A percentile compares a stretch with the other conserved stretches of the same genome.
These are phyloP conservation scores for Microbotryum violaceum DNA, from an alignment of 1,284 basidiomycete species.

Conservation along the genomic window DNA sequence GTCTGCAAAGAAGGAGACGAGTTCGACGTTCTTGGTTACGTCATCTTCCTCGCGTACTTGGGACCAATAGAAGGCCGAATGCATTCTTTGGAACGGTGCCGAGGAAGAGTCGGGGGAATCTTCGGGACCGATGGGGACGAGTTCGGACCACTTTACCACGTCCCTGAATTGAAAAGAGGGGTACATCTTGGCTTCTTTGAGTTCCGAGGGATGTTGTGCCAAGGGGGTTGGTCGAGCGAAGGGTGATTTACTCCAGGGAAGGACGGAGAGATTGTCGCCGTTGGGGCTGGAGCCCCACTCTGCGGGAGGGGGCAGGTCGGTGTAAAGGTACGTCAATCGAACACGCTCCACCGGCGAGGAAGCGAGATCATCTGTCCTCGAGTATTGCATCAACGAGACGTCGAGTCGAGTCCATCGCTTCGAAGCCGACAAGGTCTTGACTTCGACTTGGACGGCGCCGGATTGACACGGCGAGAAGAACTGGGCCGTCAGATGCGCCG, in stretches of 20 bases:
- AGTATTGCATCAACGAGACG: conserved; percentile 19
- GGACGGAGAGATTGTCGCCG: conserved; percentile 3
- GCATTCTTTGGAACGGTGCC: too few relatives aligned
- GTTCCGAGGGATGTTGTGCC: conserved; percentile 8
- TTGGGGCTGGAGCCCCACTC: neutral
- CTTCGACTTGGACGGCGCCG: conserved; percentile 13
- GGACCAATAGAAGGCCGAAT: conserved; percentile 11
- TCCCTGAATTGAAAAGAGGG: conserved; percentile 10
- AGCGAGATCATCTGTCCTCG: neutral
- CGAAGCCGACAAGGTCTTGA: conserved; percentile 5
- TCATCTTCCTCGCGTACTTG: conserved; percentile 24
- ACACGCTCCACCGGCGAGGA: too few relatives aligned
- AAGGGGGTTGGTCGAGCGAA: conserved; percentile 19
- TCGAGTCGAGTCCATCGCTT: conserved; percentile 29
- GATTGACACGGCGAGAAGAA: conserved; percentile 15
- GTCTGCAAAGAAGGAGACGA: conserved; percentile 30
- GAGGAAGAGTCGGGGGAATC: too few relatives aligned
- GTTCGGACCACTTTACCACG: neutral
- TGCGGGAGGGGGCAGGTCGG: too few relatives aligned
- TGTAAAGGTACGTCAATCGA: too few relatives aligned
- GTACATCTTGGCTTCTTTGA: conserved; percentile 3
- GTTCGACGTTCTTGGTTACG: conserved; percentile 6
- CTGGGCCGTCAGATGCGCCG: conserved; percentile 19
- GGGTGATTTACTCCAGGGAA: neutral
- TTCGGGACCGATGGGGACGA: too few relatives aligned